A percentile compares a stretch with the other conserved stretches of the same genome.
These are phyloP conservation scores for Moringa oleifera DNA, from an alignment of 345 rosid genomes.

Conservation along the genomic window DNA sequence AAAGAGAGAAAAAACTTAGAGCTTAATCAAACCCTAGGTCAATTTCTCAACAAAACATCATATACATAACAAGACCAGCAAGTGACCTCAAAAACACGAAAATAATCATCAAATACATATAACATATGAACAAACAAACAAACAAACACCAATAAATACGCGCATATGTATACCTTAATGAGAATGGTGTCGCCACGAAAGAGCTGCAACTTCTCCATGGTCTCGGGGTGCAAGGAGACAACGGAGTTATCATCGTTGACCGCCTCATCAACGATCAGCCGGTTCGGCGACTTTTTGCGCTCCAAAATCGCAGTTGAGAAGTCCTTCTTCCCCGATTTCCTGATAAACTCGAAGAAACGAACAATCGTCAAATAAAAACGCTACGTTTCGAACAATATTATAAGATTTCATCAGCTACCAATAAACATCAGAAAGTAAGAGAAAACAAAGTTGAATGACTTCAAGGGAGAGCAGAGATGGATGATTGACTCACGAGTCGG, in stretches of 20 bases:
- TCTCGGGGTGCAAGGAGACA: constrained; percentile 53
- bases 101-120: no score
- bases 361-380: not conserved
- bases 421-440: not conserved
- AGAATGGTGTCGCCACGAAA: constrained; percentile 73
- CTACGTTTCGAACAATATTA: not conserved
- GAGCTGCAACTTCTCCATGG: constrained; percentile 76
- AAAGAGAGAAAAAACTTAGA: not conserved
- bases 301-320: constrained; percentile 71
- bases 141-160: not conserved
- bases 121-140: not conserved
- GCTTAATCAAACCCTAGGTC: not conserved
- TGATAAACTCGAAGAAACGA: constrained; percentile 11
- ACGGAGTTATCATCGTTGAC: constrained; percentile 73
- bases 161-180: constrained; percentile 38
- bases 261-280: constrained; percentile 65
- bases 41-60: not conserved
- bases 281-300: constrained; percentile 60
- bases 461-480: not conserved
- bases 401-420: not conserved
- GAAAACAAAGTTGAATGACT: not conserved
- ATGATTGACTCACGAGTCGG: constrained; percentile 50
- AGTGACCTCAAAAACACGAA: not conserved
- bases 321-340: constrained; percentile 57
- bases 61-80: not conserved